Base-by-base conservation (phyloP, 495 filamentous ascomycete genomes). In the Friedmanniomyces simplex region DNA sequence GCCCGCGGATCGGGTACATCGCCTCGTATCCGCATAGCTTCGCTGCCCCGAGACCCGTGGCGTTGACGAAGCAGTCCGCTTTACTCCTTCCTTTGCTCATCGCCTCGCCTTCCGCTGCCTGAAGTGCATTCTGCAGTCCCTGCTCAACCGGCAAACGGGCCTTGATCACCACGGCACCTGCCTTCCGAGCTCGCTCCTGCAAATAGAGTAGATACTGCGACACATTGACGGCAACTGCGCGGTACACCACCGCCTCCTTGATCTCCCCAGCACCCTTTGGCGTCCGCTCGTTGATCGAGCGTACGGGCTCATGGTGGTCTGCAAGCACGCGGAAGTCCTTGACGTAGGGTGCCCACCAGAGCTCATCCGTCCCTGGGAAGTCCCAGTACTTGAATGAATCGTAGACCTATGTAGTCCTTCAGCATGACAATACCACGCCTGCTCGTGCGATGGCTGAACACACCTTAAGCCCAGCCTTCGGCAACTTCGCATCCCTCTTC, bases 1-100 rank as follows among this genome's bases (percentile, higher is more conserved):
- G 67, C 12, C 70, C 70, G 0, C 63, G 55, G 43, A 70, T 70
- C 2, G 70, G 70, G 50, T 62, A 64, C 50, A 72, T 55, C n/a
- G 47, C 47, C 12, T 50, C 18, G 53, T 72, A 69, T 0, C 51
- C 51, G 21, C 64, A 65, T 4, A 72, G 57, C 22, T 52, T 58
- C 14, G 45, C 52, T 14, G 70, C 69, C 4, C 60, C 66, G 5
- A 72, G 36, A 21, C 69, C 70, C 0, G 70, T 69, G 24, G 67
- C 68, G 49, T 72, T 72, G 28, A 71, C 57, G 55, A 66, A 69
- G n/a, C 55, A 53, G 14, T 61, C 55, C 24, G 43, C 49, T 7
- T 43, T 30, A 13, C 49, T 7, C 43, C 56, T 34, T 7, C 52
- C 56, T 14, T 25, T 5, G 0, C 1, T 26, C 18, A 24, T 22